Percentiles rank a stretch among this genome's conserved stretches.
These are phyloP conservation scores for Trichodelitschia bisporula DNA, from an alignment of 495 filamentous ascomycete genomes.

Conservation along the genomic window DNA sequence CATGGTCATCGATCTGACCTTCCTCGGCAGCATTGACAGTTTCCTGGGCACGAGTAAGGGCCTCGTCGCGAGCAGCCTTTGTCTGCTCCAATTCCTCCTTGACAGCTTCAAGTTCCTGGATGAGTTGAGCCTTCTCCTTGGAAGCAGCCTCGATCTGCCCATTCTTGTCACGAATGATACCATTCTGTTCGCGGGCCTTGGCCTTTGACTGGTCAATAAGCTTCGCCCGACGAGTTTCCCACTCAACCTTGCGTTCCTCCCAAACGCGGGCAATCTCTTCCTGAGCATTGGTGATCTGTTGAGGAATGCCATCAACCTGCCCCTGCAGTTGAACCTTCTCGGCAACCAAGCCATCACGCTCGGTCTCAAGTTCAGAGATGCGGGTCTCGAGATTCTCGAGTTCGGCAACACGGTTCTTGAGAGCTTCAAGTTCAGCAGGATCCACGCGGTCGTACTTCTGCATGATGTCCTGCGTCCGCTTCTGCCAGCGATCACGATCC, in stretches of 20 bases:
- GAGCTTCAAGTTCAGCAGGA: constrained; percentile 64
- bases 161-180: constrained; percentile 25
- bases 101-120: constrained; percentile 5
- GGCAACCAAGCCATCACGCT: constrained; percentile 40
- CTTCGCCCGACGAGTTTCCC: constrained; percentile 24
- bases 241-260: too few relatives aligned
- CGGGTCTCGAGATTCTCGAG: constrained; percentile 12
- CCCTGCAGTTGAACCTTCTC: constrained; percentile 33
- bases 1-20: constrained; percentile 14
- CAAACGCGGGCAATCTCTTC: constrained; percentile 17
- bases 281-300: constrained; percentile 25
- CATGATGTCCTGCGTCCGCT: constrained; percentile 79
- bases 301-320: constrained; percentile 24
- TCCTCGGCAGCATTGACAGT: constrained; percentile 10
- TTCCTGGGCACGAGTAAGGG: constrained; percentile 6
- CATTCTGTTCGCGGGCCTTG: constrained; percentile 24
- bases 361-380: constrained; percentile 46
- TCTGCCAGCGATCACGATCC: constrained; percentile 77
- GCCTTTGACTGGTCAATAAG: constrained; percentile 38
- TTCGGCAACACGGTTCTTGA: constrained; percentile 37
- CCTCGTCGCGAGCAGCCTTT: constrained; percentile 12
- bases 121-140: constrained; percentile 21
- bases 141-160: constrained; percentile 18
- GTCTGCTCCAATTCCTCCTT: constrained; percentile 19
- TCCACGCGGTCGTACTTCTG: constrained; percentile 91